Evolutionary conservation across 352 stramenopile species (phyloP).

Genomic region (Globisporangium abappressorium): DNA sequence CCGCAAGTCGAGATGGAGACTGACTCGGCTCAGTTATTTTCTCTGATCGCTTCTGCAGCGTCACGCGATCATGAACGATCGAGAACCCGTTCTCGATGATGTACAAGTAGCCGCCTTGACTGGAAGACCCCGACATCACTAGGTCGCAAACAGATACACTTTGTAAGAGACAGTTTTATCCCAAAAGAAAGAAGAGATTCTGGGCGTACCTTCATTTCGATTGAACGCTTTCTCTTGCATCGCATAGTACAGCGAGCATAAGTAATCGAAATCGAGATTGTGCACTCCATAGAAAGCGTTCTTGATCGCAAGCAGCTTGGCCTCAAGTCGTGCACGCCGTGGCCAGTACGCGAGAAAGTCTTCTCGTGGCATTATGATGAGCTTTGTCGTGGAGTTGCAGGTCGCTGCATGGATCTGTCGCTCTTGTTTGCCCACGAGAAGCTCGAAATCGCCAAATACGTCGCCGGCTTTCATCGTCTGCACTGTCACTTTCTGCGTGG

Average conservation of each 20-base stretch:
- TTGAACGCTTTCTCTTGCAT: slow-evolving; percentile 30
- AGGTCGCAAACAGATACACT: background rate
- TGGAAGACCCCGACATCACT: slow-evolving; percentile 34
- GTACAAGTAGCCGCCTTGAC: slow-evolving; percentile 26
- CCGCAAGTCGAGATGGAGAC: slow-evolving; percentile 22
- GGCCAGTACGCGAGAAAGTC: slow-evolving; percentile 38
- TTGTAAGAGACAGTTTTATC: background rate
- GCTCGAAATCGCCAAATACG: slow-evolving; percentile 52
- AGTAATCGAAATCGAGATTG: slow-evolving; percentile 34
- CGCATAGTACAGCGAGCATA: slow-evolving; percentile 48
- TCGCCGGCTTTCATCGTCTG: slow-evolving; percentile 27
- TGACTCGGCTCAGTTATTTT: slow-evolving; percentile 9
- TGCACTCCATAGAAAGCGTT: slow-evolving; percentile 28
- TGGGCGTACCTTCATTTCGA: slow-evolving; percentile 35
- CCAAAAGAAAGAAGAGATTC: background rate
- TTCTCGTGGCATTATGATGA: slow-evolving; percentile 34
- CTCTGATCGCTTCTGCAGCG: slow-evolving; percentile 24
- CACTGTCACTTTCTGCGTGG: slow-evolving; percentile 25
- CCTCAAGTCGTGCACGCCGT: slow-evolving; percentile 19
- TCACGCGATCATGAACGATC: slow-evolving; percentile 44
- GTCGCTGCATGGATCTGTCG: slow-evolving; percentile 32
- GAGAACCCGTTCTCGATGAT: slow-evolving; percentile 38
- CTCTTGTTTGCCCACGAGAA: slow-evolving; percentile 22
- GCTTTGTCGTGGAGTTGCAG: slow-evolving; percentile 21
- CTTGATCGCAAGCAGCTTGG: slow-evolving; percentile 33